A percentile compares a stretch with the other conserved stretches of the same genome.
phyloP scores from a whole-genome alignment of 805 yeast species.

The Teunomyces gatunensis region DNA sequence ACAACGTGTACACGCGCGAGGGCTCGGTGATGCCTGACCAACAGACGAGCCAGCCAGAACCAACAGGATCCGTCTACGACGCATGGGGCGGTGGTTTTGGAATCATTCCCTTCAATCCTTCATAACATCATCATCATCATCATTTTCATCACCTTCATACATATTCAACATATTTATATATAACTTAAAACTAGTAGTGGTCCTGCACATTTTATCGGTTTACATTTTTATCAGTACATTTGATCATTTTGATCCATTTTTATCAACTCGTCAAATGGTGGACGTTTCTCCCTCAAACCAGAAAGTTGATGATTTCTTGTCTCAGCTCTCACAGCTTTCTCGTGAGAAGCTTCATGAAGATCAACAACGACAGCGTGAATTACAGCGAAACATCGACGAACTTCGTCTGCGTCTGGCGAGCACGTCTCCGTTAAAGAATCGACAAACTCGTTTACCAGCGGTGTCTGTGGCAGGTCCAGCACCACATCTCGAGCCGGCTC shows the following conservation, averaged over 20 bases:
- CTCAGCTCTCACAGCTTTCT: conserved; percentile 33
- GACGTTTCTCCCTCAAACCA: conserved; percentile 27
- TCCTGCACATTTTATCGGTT: neutral
- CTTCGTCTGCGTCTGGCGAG: conserved; percentile 23
- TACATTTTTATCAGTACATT: no score
- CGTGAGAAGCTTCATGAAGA: conserved; percentile 34
- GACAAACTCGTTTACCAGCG: neutral
- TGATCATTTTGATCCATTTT: no score
- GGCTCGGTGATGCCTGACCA: conserved; percentile 25
- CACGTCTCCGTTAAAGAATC: conserved; percentile 18
- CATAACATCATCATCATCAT: conserved; percentile 12
- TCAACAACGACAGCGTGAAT: conserved; percentile 31
- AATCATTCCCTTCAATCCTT: conserved; percentile 44
- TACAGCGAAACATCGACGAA: conserved; percentile 32
- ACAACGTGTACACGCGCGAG: conserved; percentile 35
- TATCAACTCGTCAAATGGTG: conserved; percentile 8
- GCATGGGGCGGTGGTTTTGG: conserved; percentile 35
- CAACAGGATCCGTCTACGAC: conserved; percentile 22
- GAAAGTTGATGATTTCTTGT: conserved; percentile 39
- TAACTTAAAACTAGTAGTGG: no score
- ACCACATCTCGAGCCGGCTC: conserved; percentile 5
- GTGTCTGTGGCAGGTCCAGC: neutral
- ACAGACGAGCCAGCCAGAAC: conserved; percentile 8
- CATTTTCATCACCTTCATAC: no score
- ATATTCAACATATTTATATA: no score